Conservation (phyloP, 2,329 filamentous ascomycete genomes). For the Cladosporium sp. region DNA sequence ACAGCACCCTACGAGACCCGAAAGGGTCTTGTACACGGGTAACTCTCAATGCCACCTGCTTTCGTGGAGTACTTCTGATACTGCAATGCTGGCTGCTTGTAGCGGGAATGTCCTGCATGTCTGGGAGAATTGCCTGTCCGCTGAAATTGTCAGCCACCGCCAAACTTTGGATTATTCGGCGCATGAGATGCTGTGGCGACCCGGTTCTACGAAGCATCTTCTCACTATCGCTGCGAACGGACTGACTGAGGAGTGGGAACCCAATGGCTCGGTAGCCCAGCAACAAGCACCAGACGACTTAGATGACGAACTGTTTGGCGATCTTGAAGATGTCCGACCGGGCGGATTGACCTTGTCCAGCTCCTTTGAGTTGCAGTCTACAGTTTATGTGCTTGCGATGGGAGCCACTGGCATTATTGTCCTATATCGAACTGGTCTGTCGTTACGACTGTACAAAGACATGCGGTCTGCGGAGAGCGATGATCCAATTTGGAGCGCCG, state of each 20-base stretch:
- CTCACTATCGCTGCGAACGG: not conserved
- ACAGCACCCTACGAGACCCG: slow-evolving; percentile 15
- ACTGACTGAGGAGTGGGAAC: not conserved
- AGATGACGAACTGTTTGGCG: slow-evolving; percentile 20
- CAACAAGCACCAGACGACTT: slow-evolving; percentile 8
- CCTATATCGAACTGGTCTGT: slow-evolving; percentile 16
- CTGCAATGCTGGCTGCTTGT: slow-evolving; percentile 14
- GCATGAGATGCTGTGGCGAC: not conserved
- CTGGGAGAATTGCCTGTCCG: not conserved
- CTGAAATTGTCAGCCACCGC: not conserved
- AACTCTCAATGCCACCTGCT: slow-evolving; percentile 7
- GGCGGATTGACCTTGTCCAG: not conserved
- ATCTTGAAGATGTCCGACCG: slow-evolving; percentile 14
- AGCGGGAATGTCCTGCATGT: slow-evolving; percentile 8
- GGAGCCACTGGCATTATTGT: slow-evolving; percentile 24
- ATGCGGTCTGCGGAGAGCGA: slow-evolving; percentile 14
- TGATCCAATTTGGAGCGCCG: not conserved
- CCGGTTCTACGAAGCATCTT: not conserved
- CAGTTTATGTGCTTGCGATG: slow-evolving; percentile 18
- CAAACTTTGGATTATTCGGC: not conserved
- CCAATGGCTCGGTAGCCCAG: not conserved
- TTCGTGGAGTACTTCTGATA: slow-evolving; percentile 15
- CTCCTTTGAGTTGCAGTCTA: slow-evolving; percentile 11
- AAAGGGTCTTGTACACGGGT: slow-evolving; percentile 14
- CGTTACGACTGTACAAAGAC: slow-evolving; percentile 21